Conservation (phyloP, 73 alveolate species). For the Paramecium caudatum region DNA sequence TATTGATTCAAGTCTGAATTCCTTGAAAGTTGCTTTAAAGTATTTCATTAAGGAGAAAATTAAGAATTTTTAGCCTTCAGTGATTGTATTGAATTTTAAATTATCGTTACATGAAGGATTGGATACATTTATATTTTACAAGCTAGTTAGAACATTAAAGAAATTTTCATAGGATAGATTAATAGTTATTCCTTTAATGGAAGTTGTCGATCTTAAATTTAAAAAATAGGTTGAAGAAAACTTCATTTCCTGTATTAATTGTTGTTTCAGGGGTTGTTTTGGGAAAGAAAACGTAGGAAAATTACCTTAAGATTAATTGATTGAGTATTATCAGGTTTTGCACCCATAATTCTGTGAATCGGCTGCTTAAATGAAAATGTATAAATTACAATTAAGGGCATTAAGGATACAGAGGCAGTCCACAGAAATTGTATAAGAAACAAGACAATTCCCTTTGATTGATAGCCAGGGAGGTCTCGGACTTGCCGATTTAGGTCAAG, state of each 20-base stretch:
- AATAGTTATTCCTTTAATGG: neutral
- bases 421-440: neutral
- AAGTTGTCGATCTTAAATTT: neutral
- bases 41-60: conserved; percentile 7
- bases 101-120: neutral
- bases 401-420: neutral
- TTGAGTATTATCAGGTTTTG: neutral
- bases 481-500: neutral
- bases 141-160: neutral
- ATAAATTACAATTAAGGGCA: neutral
- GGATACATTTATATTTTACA: neutral
- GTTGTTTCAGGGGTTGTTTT: neutral
- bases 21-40: neutral
- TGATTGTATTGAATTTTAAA: neutral
- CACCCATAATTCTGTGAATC: neutral
- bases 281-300: neutral
- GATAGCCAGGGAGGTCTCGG: neutral
- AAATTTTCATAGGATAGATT: neutral
- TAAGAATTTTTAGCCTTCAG: neutral
- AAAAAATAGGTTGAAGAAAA: neutral
- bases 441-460: neutral
- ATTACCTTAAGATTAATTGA: neutral
- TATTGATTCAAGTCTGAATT: neutral
- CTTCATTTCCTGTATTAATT: neutral
- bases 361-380: neutral